A percentile compares a stretch with the other conserved stretches of the same genome.
phyloP scores from a whole-genome alignment of 306 rosid species.

The Fragaria nilgerrensis region DNA sequence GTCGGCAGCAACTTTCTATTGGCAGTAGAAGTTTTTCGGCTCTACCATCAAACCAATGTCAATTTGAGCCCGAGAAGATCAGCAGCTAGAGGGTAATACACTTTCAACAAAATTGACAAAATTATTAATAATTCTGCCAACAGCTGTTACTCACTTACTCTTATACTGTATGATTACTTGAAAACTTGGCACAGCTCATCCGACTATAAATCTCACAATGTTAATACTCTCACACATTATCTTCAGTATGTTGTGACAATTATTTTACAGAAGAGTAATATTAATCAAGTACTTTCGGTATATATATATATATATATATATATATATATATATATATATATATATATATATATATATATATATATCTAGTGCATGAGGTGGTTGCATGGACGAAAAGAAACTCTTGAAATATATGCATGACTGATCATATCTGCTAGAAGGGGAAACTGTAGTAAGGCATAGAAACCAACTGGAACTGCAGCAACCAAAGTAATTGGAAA shows the following conservation, averaged over 20 bases:
- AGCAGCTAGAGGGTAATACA: too few relatives aligned
- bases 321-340: background rate
- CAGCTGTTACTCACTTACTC: too few relatives aligned
- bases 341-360: background rate
- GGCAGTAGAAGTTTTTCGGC: too few relatives aligned
- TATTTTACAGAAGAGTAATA: background rate
- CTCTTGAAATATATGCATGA: background rate
- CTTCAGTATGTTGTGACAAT: too few relatives aligned
- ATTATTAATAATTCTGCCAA: too few relatives aligned
- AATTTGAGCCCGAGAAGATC: too few relatives aligned
- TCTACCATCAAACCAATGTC: too few relatives aligned
- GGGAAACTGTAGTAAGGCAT: background rate
- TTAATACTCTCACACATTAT: background rate
- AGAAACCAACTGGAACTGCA: slow-evolving; percentile 8
- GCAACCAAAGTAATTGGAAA: slow-evolving; percentile 9
- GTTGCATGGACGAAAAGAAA: background rate
- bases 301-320: background rate
- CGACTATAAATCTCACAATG: background rate
- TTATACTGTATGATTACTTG: too few relatives aligned
- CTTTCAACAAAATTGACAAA: too few relatives aligned
- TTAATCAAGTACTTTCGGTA: background rate
- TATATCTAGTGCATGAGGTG: background rate
- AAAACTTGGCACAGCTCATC: background rate
- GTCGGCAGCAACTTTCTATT: too few relatives aligned
- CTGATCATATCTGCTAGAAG: slow-evolving; percentile 8